Evolutionary conservation across 202 grass and related monocot genomes (phyloP), one percentile per base, ranked within the genome.

Genomic region (Saccharum hybrid): DNA sequence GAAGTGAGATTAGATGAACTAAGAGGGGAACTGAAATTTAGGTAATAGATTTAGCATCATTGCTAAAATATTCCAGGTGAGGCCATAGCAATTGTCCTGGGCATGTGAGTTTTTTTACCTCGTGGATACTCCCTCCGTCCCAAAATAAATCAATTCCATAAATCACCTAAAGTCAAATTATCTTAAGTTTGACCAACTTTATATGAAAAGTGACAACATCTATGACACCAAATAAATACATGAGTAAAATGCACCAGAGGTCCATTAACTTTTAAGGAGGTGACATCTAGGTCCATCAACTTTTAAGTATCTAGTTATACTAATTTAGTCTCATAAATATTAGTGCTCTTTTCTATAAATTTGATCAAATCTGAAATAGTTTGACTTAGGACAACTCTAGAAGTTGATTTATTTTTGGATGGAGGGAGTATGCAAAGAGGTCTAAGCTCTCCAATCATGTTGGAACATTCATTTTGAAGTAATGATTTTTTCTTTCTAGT

Each of bases 401-500:
- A 23, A 60, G n/a, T 10, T 10, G n/a, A 60, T 60, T 60, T 60
- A 23, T 10, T 60, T 60, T 60, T 0, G 31, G 2, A 57, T 10
- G 54, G 52, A 57, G 54, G 54, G 54, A 57, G 7, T 80, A 66
- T 54, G 23, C 21, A 77, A 10, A 64, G 2, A 8, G 4, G 18
- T 59, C 15, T 21, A 73, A 36, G 56, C 26, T 66, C 56, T 67
- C 1, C 2, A 61, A 34, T 46, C 42, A 54, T 64, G 22, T 37
- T 49, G 57, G 2, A 18, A 41, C 40, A 75, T 67, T 59, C 12
- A 67, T 68, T 75, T 28, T 81, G 23, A 48, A 68, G 23, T 31
- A 81, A 57, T 63, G 59, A 8, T 71, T 79, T 74, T 5, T n/a
- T 28, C 76, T 65, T 60, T 60, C 19, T 22, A 22, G n/a, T 66